phyloP scores from a whole-genome alignment of 1,284 basidiomycete species.

The Ustilago esculenta region DNA sequence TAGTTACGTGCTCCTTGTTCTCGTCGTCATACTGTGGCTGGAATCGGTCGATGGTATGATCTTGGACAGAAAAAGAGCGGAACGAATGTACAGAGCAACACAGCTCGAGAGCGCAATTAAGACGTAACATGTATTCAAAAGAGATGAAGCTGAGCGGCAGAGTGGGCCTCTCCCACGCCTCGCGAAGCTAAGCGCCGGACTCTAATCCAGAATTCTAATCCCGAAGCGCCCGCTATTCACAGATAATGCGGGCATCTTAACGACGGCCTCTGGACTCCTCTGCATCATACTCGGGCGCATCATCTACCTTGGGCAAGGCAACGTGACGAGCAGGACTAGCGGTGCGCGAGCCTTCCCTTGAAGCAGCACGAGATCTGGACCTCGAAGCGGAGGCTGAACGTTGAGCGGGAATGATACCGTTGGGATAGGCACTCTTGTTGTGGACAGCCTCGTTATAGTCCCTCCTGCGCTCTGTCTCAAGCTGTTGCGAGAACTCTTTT shows the following conservation, averaged over 20 bases:
- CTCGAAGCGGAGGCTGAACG: slow-evolving; percentile 12
- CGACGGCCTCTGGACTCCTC: slow-evolving; percentile 25
- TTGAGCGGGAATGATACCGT: slow-evolving; percentile 34
- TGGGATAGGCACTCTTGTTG: slow-evolving; percentile 33
- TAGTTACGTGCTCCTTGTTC: no score
- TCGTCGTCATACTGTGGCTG: no score
- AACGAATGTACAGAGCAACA: no score
- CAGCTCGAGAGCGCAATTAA: no score
- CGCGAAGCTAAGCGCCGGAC: background rate
- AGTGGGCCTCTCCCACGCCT: no score
- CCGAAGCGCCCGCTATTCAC: no score
- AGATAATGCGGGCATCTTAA: background rate
- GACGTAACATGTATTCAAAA: no score
- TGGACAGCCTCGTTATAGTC: slow-evolving; percentile 41
- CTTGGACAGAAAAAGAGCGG: no score
- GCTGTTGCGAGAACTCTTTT: slow-evolving; percentile 41
- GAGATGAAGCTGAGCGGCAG: no score
- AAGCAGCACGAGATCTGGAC: slow-evolving; percentile 9
- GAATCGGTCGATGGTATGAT: no score
- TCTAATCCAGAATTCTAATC: no score
- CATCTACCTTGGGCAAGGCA: slow-evolving; percentile 11
- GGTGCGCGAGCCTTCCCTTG: slow-evolving; percentile 14
- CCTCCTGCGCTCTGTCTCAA: slow-evolving; percentile 27
- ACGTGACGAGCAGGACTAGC: slow-evolving; percentile 21
- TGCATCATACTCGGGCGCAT: background rate